Conservation (phyloP, 1,139 yeast species). For the Wickerhamomyces sp. region DNA sequence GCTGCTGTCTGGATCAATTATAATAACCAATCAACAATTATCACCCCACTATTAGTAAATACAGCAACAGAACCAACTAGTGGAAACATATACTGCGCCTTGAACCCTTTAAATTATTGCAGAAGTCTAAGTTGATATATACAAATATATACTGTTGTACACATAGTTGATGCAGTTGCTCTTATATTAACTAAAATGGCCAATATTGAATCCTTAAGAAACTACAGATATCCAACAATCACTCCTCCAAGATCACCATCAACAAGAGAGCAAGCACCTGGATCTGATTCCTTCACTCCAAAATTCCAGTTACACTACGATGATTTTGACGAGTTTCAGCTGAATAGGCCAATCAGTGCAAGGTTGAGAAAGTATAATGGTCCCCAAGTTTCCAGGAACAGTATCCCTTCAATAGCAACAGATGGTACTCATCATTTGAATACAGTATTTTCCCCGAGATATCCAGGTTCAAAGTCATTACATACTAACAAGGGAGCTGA, state of each 20-base stretch:
- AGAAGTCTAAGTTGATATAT: no score
- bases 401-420: not conserved
- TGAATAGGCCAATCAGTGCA: constrained; percentile 2
- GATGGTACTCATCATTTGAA: not conserved
- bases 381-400: not conserved
- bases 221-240: not conserved
- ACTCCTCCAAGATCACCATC: not conserved
- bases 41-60: no score
- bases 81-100: no score
- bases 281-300: not conserved
- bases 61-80: no score
- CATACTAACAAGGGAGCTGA: not conserved
- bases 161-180: no score
- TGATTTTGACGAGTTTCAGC: not conserved
- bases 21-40: no score
- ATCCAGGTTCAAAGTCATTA: no score
- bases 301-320: not conserved
- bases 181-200: not conserved
- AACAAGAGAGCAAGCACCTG: not conserved
- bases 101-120: no score
- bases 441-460: not conserved
- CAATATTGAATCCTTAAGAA: not conserved
- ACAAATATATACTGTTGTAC: no score
- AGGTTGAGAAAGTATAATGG: constrained; percentile 1
- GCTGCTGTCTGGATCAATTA: no score